These are phyloP conservation scores for Pseudohalonectria lignicola DNA, from an alignment of 2,329 filamentous ascomycete genomes.

Conservation along the genomic window DNA sequence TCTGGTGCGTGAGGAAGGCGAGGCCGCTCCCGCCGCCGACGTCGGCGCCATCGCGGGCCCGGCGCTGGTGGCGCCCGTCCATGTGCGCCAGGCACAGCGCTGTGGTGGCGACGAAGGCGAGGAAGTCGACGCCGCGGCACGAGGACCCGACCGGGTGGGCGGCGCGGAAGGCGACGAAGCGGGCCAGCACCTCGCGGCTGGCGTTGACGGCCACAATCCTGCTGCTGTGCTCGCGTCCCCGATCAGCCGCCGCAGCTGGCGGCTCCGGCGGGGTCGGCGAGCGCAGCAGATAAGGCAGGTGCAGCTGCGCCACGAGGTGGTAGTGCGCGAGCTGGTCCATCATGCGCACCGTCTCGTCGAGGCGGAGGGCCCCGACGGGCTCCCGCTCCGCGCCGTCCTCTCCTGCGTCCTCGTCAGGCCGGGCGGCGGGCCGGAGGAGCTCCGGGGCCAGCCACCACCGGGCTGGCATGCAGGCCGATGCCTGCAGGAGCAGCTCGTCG, in stretches of 20 bases:
- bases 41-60: too few species aligned
- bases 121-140: conserved; percentile 29
- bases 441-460: conserved; percentile 29
- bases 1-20: conserved; percentile 26
- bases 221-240: conserved; percentile 24
- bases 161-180: conserved; percentile 24
- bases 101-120: conserved; percentile 25
- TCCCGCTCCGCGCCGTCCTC: too few species aligned
- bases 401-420: too few species aligned
- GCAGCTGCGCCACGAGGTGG: conserved; percentile 28
- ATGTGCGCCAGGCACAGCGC: conserved; percentile 30
- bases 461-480: conserved; percentile 23
- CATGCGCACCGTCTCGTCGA: conserved; percentile 24
- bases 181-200: conserved; percentile 28
- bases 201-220: conserved; percentile 26
- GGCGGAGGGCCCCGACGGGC: conserved; percentile 11
- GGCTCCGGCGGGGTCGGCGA: conserved; percentile 9
- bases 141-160: too few species aligned
- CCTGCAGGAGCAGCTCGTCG: conserved; percentile 24
- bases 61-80: conserved; percentile 17
- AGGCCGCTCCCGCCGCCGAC: too few species aligned
- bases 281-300: conserved; percentile 31
- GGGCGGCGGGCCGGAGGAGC: conserved; percentile 5
- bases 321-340: conserved; percentile 30
- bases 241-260: conserved; percentile 7